Evolutionary conservation across 495 filamentous ascomycete species (phyloP).

Genomic region (Chlorociboria aeruginascens): DNA sequence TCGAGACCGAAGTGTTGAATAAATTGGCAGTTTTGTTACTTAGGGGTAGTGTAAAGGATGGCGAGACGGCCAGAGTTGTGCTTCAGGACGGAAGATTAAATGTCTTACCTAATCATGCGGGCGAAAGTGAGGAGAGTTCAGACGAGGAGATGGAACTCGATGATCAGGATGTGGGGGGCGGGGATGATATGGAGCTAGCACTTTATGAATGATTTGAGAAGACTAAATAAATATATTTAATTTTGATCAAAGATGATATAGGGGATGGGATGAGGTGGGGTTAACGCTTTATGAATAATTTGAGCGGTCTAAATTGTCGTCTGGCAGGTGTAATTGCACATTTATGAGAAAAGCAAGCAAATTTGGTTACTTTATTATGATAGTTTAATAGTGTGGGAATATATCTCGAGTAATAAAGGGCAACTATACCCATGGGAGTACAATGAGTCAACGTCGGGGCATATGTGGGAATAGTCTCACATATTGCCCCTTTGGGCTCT

Average conservation of each 20-base stretch:
- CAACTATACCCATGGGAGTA: too few species aligned
- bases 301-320: conserved; percentile 7
- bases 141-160: conserved; percentile 51
- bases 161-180: conserved; percentile 28
- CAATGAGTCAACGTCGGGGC: too few species aligned
- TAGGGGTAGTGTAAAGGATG: conserved; percentile 70
- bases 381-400: too few species aligned
- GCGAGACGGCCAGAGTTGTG: conserved; percentile 68
- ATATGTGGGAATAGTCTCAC: too few species aligned
- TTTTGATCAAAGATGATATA: conserved; percentile 1
- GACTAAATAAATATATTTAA: conserved; percentile 1
- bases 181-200: conserved; percentile 17
- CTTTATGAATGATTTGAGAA: conserved; percentile 16
- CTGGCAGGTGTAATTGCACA: too few species aligned
- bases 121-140: conserved; percentile 18
- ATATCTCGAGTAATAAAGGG: too few species aligned
- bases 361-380: too few species aligned
- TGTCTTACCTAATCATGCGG: conserved; percentile 71
- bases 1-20: conserved; percentile 95
- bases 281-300: conserved; percentile 17
- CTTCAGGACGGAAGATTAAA: conserved; percentile 57
- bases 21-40: conserved; percentile 82
- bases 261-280: conserved; percentile 18
- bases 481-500: too few species aligned
- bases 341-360: too few species aligned